These are phyloP conservation scores for Avena eriantha DNA, from an alignment of 176 grass and related monocot species.

Conservation along the genomic window DNA sequence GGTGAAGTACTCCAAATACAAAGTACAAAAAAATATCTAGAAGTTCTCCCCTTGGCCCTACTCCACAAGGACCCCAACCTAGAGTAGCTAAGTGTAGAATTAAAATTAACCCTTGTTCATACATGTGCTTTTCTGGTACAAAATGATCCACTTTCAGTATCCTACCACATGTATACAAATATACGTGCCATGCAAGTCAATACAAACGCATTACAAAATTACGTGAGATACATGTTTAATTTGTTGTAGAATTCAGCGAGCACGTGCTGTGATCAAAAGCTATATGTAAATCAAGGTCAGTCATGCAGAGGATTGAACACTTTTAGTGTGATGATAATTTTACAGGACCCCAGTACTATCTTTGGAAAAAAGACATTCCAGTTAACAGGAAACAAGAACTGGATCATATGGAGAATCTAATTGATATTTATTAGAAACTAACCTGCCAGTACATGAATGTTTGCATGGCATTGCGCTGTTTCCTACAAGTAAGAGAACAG, in stretches of 20 bases:
- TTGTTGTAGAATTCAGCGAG: constrained; percentile 21
- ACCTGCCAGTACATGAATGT: constrained; percentile 99
- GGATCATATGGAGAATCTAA: constrained; percentile 5
- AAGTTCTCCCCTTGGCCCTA: too few relatives aligned
- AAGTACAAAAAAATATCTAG: too few relatives aligned
- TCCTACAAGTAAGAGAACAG: constrained; percentile 58
- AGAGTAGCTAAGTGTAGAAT: too few relatives aligned
- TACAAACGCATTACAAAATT: background rate
- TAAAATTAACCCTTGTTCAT: too few relatives aligned
- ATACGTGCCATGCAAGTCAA: background rate
- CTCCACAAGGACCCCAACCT: too few relatives aligned
- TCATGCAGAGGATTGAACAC: background rate
- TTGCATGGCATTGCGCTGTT: constrained; percentile 85
- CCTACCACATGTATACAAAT: background rate
- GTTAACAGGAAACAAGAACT: constrained; percentile 28
- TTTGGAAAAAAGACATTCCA: background rate
- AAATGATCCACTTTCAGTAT: background rate
- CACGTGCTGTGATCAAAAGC: background rate
- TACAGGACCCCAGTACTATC: constrained; percentile 1
- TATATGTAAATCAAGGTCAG: constrained; percentile 11
- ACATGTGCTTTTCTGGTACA: too few relatives aligned
- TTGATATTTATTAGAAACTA: constrained; percentile 34
- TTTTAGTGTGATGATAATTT: constrained; percentile 28
- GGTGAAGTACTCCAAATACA: too few relatives aligned
- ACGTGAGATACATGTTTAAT: background rate